Evolutionary conservation across 352 stramenopile species (phyloP), one percentile per base, ranked within the genome.

Genomic region (Phytopythium boreale): DNA sequence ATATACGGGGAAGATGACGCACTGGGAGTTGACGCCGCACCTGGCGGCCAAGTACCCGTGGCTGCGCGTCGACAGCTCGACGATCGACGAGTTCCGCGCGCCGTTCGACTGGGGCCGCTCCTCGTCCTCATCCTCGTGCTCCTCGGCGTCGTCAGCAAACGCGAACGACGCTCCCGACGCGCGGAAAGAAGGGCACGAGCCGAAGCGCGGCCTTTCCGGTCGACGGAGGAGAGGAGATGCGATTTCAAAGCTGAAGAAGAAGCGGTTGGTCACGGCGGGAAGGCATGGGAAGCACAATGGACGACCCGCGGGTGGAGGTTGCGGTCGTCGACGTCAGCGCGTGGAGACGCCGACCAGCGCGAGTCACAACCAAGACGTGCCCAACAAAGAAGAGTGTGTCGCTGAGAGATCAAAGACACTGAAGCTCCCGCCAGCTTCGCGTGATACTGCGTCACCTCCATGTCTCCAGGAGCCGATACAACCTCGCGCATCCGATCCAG

Each of bases 31-130:
- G 57, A 79, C 69, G 27, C 72, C 47, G 47, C 47, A 88, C 26
- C 52, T 93, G 20, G 68, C 69, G 15, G 50, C 70, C 56, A 93
- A 93, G 70, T 93, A 93, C 67, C 84, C 84, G 31, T 93, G 84
- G 84, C 74, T 93, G 51, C 82, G 78, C 53, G 76, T 90, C 26
- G 84, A 91, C 37, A 68, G 70, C 17, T 65, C 82, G 66, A 81
- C 84, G 20, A 67, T 93, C 29, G 69, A 80, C 24, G 82, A 93
- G 44, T 93, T 89, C 52, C 74, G 79, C 20, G 80, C 79, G 49
- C 82, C 79, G 9, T 90, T 90, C 41, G 34, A 74, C 12, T 90
- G 81, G 79, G 64, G 77, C 6, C 52, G 52, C 2, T 58, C 68
- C 15, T 46, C 56, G 59, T 62, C 63, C 34, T 64, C 46, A 6